A percentile compares a stretch with the other conserved stretches of the same genome.
Conservation (phyloP, 352 stramenopile species). For the Pythium coloratum region DNA sequence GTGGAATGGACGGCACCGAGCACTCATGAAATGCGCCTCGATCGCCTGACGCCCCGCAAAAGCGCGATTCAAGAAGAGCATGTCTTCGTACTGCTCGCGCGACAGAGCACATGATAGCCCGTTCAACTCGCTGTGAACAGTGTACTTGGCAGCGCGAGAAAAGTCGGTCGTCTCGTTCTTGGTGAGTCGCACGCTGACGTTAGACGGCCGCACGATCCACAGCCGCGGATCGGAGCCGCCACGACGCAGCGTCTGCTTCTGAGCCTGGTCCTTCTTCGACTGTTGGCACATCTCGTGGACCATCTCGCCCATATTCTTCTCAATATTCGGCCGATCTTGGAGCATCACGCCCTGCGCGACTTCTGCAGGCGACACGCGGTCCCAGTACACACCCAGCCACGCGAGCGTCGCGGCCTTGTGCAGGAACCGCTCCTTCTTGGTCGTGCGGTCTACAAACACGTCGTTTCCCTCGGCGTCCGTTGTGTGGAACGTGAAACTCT, state of each 20-base stretch:
- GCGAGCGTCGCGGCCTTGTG: slow-evolving; percentile 65
- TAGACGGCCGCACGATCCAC: slow-evolving; percentile 61
- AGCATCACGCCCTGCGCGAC: slow-evolving; percentile 29
- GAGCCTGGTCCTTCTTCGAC: slow-evolving; percentile 9
- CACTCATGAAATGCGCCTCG: slow-evolving; percentile 66
- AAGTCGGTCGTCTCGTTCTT: slow-evolving; percentile 83
- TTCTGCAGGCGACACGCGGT: slow-evolving; percentile 36
- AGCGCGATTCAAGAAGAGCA: slow-evolving; percentile 68
- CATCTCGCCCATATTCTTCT: slow-evolving; percentile 52
- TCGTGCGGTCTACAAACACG: slow-evolving; percentile 65
- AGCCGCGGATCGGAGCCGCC: slow-evolving; percentile 8
- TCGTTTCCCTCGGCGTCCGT: slow-evolving; percentile 67
- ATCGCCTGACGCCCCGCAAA: slow-evolving; percentile 62
- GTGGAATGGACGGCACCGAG: slow-evolving; percentile 58
- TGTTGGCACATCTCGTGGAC: slow-evolving; percentile 33
- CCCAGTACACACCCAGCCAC: slow-evolving; percentile 66
- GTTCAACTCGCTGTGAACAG: slow-evolving; percentile 51
- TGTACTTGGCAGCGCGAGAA: slow-evolving; percentile 63
- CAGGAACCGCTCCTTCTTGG: slow-evolving; percentile 40
- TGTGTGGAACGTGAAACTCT: slow-evolving; percentile 68
- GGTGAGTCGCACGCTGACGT: slow-evolving; percentile 58
- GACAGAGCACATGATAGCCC: slow-evolving; percentile 54
- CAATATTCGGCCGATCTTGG: slow-evolving; percentile 37
- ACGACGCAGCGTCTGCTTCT: slow-evolving; percentile 2
- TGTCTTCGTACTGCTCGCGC: slow-evolving; percentile 80